Percentiles rank a stretch among this genome's conserved stretches.
Evolutionary conservation across 139 green algal genomes (phyloP).

Genomic region (Chlamydomonas schloesseri): DNA sequence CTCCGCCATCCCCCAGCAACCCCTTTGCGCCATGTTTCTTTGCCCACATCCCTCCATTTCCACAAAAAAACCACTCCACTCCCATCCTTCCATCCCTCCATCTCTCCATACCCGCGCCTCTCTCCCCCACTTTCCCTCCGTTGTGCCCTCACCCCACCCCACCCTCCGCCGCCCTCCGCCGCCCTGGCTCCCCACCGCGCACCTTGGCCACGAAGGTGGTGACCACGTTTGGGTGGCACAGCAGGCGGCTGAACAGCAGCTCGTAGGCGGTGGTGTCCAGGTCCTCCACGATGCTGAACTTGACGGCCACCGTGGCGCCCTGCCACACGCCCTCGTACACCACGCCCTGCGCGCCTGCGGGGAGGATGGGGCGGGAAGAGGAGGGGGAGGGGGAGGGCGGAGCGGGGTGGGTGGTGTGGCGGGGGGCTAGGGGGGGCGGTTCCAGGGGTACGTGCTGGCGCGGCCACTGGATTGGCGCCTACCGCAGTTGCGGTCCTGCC

Average conservation of each 20-base stretch:
- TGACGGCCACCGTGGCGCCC: constrained; percentile 46
- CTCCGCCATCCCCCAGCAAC: too few relatives aligned
- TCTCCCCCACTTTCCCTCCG: too few relatives aligned
- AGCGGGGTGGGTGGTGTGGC: too few relatives aligned
- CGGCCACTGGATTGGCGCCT: too few relatives aligned
- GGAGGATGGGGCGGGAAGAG: neutral
- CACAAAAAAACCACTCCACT: neutral
- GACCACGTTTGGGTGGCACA: constrained; percentile 52
- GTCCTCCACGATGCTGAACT: constrained; percentile 43
- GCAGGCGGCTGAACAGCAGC: constrained; percentile 46
- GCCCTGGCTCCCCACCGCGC: neutral
- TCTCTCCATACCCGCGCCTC: too few relatives aligned
- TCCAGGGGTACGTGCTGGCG: too few relatives aligned
- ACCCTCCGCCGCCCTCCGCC: neutral
- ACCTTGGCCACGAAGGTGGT: constrained; percentile 15
- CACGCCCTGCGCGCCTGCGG: constrained; percentile 48
- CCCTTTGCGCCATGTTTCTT: too few relatives aligned
- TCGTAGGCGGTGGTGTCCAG: constrained; percentile 45
- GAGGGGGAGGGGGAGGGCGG: too few relatives aligned
- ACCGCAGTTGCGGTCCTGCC: too few relatives aligned
- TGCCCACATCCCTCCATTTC: too few relatives aligned
- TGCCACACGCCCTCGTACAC: constrained; percentile 56
- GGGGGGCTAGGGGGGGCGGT: too few relatives aligned
- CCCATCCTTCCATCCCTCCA: neutral
- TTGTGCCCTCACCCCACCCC: neutral